Evolutionary conservation across 306 rosid genomes (phyloP), one percentile per base, ranked within the genome.

Genomic region (Cicer yamashitae): DNA sequence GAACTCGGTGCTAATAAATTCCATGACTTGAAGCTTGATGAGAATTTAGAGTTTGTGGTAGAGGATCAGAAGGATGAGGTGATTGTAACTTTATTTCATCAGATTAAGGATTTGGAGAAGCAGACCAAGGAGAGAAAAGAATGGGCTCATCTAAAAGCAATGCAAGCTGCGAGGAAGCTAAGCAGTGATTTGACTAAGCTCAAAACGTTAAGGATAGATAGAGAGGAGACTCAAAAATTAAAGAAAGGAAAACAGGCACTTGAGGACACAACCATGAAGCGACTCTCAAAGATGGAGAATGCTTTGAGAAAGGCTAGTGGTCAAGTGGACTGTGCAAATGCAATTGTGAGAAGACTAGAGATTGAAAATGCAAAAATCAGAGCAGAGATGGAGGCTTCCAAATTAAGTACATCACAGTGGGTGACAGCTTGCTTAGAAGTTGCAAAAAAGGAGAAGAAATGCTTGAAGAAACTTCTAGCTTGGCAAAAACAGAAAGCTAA

Each of bases 371-470:
- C 98, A 15, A 96, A 91, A 84, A 90, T 94, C 75, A 89, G 85
- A 75, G 97, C 98, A 81, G 98, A 94, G 88, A 91, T 90, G 96
- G 97, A 91, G 90, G 98, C 98, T 80, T 91, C 94, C 54, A 94
- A 94, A 74, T 77, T 94, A 86, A 94, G 98, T 85, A 96, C 98
- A 13, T 88, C 96, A 56, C 97, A 94, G 81, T 91, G 97, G 0
- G 93, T 86, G 63, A 77, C 79, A 7, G 79, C 96, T 76, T 89
- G 96, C 85, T 86, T 89, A 81, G 91, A 94, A 86, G 91, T 90
- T 54, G 92, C 89, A 10, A 94, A 90, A 89, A 90, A 91, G 86
- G 98, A 94, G 92, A 94, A 88, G 71, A 94, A 84, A 72, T 88
- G 77, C 78, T 66, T 86, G 64, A 94, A 91, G 88, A 94, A 85